Evolutionary conservation across 345 rosid species (phyloP).

Genomic region (Aquilaria sinensis): DNA sequence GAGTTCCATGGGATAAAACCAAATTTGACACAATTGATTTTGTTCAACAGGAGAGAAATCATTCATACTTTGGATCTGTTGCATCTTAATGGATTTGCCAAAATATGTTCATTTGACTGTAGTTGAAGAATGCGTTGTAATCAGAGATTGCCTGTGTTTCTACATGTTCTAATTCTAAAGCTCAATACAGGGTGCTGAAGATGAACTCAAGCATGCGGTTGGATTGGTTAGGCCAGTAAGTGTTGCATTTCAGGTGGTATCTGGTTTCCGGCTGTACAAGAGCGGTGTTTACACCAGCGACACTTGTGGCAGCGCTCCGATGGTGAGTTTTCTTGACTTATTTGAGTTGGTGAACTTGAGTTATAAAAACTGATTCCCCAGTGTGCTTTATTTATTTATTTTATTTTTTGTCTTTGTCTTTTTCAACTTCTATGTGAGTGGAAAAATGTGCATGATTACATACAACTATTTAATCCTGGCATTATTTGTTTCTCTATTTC

Average conservation of each 20-base stretch:
- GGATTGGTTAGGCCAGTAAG: slow-evolving; percentile 84
- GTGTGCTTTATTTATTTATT: too few species aligned
- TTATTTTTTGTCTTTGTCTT: too few species aligned
- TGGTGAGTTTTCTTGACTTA: slow-evolving; percentile 35
- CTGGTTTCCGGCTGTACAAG: slow-evolving; percentile 60
- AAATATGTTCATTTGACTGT: not conserved
- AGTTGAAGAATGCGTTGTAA: not conserved
- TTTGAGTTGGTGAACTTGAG: not conserved
- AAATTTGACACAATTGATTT: not conserved
- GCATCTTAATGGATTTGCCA: not conserved
- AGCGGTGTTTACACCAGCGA: slow-evolving; percentile 70
- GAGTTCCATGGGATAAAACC: slow-evolving; percentile 11
- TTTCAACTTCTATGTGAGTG: too few species aligned
- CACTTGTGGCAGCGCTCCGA: slow-evolving; percentile 62
- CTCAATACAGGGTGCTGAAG: slow-evolving; percentile 74
- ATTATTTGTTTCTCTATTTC: too few species aligned
- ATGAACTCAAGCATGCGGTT: slow-evolving; percentile 91
- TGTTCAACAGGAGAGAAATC: not conserved
- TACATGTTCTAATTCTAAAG: not conserved
- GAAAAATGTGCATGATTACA: too few species aligned
- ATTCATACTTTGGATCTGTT: not conserved
- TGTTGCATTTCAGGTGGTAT: slow-evolving; percentile 78
- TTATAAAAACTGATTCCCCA: not conserved
- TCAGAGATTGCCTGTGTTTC: not conserved
- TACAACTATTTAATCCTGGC: too few species aligned